phyloP scores from a whole-genome alignment of 2,329 filamentous ascomycete species.

The Sporothrix curviconia region DNA sequence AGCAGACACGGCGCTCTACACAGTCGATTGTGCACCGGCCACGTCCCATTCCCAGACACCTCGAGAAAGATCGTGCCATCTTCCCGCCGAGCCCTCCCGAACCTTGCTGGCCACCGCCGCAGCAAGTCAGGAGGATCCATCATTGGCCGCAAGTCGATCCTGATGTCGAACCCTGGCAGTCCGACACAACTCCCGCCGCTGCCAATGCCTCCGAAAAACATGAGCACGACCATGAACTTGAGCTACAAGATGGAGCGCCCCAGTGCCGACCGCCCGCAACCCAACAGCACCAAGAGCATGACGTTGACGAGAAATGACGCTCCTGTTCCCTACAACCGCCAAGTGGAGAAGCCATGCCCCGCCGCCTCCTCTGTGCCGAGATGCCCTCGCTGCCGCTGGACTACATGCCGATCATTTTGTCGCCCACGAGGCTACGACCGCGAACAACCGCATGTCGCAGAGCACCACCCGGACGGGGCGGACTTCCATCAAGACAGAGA shows the following conservation, averaged over 20 bases:
- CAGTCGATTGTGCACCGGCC: slow-evolving; percentile 47
- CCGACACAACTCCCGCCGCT: slow-evolving; percentile 47
- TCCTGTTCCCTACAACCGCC: slow-evolving; percentile 41
- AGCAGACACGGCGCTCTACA: slow-evolving; percentile 19
- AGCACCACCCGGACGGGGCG: slow-evolving; percentile 33
- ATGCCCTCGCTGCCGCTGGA: slow-evolving; percentile 34
- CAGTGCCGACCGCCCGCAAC: slow-evolving; percentile 33
- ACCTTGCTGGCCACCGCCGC: slow-evolving; percentile 35
- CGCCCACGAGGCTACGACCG: slow-evolving; percentile 20
- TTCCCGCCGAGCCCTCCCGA: slow-evolving; percentile 40
- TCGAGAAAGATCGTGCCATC: slow-evolving; percentile 38
- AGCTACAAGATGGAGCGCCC: slow-evolving; percentile 13
- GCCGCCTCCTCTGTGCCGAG: slow-evolving; percentile 37
- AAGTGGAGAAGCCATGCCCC: slow-evolving; percentile 21
- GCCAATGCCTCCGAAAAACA: slow-evolving; percentile 45
- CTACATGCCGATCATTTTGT: slow-evolving; percentile 23
- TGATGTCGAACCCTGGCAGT: slow-evolving; percentile 38
- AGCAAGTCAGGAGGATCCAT: slow-evolving; percentile 45
- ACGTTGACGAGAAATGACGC: slow-evolving; percentile 51
- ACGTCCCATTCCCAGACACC: slow-evolving; percentile 48
- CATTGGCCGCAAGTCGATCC: slow-evolving; percentile 38
- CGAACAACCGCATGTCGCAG: slow-evolving; percentile 23
- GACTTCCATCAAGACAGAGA: slow-evolving; percentile 34
- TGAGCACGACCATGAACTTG: no score
- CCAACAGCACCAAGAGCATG: slow-evolving; percentile 52